Evolutionary conservation across 306 rosid species (phyloP), one percentile per base, ranked within the genome.

Genomic region (Vachellia collinsii): DNA sequence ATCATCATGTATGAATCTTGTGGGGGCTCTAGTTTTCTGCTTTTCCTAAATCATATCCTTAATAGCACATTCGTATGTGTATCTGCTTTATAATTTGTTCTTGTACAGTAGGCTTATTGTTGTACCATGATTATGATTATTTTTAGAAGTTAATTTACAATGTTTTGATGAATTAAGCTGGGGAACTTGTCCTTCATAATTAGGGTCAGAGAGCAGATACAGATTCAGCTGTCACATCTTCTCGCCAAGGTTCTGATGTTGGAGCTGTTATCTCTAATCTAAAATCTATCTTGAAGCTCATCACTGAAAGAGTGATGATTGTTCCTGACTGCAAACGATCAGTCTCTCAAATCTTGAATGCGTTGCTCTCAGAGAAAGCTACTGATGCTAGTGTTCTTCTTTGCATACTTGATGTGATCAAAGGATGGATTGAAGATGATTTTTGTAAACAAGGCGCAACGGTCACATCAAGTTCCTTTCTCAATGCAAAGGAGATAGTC

Each of bases 351-450:
- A 93, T 92, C 81, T 84, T 96, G 87, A 96, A 89, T 87, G 80
- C 91, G 59, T 86, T 96, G 86, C 94, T 96, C 77, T 87, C 98
- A 16, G 99, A 96, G 90, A 96, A 93, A 83, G 97, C 91, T 78
- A 90, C 96, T 54, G 99, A 96, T 89, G 93, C 97, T 48, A 89
- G 94, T 82, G 97, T 96, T 77, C 92, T 96, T 75, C 92, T 96
- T 75, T 93, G 97, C 97, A 93, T 93, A 87, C 97, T 96, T 81
- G 98, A 91, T 87, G 97, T 96, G 83, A 86, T 93, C 83, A 93
- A 92, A 86, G 97, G 98, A 82, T 96, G 99, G 98, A 83, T 96
- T 85, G 99, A 93, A 83, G 97, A 93, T 72, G 98, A 96, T 83
- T 83, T 83, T 67, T 80, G 88, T 74, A 96, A 86, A 87, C 92